Conservation (phyloP, 164 flowering plant species). For the Euptelea pleiosperma region DNA sequence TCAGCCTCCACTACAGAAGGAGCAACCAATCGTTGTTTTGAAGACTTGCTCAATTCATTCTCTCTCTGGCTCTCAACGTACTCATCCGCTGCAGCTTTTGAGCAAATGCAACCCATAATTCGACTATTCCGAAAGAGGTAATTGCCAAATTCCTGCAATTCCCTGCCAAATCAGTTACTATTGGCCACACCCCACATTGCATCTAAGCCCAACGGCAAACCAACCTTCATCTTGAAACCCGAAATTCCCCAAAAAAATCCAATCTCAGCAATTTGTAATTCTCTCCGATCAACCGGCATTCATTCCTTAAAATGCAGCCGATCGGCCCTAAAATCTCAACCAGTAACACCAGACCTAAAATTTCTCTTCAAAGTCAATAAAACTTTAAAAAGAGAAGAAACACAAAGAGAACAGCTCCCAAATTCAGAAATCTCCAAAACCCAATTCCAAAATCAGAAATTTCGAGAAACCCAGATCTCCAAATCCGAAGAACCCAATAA, state of each 20-base stretch:
- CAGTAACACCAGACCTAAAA: too few relatives aligned
- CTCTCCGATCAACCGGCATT: not conserved
- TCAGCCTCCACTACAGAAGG: conserved; percentile 35
- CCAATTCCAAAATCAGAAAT: conserved; percentile 6
- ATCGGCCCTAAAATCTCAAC: not conserved
- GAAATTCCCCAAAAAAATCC: not conserved
- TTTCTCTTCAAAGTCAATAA: too few relatives aligned
- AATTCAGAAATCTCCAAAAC: not conserved
- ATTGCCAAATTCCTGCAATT: conserved; percentile 4
- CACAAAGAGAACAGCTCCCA: not conserved
- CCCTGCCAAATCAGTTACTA: not conserved
- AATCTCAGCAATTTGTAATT: not conserved
- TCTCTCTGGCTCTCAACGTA: conserved; percentile 24
- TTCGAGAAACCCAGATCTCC: not conserved
- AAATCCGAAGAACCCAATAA: not conserved
- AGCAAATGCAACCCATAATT: conserved; percentile 90
- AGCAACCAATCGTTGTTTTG: conserved; percentile 40
- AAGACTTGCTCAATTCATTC: conserved; percentile 29
- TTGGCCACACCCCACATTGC: conserved; percentile 13
- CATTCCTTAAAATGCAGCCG: not conserved
- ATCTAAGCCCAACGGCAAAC: conserved; percentile 5
- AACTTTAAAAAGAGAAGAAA: too few relatives aligned
- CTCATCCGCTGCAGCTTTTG: conserved; percentile 42
- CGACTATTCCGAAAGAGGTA: conserved; percentile 12
- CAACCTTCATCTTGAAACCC: conserved; percentile 1